Conservation (phyloP, 1,139 yeast species). For the Geotrichum cucujoidarum region DNA sequence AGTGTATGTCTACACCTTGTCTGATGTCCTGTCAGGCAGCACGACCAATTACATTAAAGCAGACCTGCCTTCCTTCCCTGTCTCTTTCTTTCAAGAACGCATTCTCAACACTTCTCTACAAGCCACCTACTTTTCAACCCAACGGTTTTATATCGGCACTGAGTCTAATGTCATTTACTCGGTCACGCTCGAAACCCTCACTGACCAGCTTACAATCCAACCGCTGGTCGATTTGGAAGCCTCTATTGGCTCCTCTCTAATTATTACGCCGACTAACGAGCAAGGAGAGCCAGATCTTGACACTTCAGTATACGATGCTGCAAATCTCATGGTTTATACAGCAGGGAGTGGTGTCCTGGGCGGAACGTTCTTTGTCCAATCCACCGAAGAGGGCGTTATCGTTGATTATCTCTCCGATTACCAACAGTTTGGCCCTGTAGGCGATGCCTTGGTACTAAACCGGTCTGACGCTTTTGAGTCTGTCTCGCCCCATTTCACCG, state of each 20-base stretch:
- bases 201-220: constrained; percentile 4
- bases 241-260: constrained; percentile 7
- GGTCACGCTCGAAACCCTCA: constrained; percentile 2
- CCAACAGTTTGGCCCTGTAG: constrained; percentile 13
- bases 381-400: constrained; percentile 6
- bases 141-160: constrained; percentile 7
- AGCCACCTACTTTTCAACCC: background rate
- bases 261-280: background rate
- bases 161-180: constrained; percentile 11
- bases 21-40: constrained; percentile 8
- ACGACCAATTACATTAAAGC: constrained; percentile 1
- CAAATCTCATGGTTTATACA: constrained; percentile 9
- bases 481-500: background rate
- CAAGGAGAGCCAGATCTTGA: background rate
- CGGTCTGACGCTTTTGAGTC: constrained; percentile 2
- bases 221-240: constrained; percentile 8
- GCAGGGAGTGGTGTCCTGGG: constrained; percentile 15
- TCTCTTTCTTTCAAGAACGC: constrained; percentile 10
- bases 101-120: background rate
- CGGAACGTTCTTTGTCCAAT: constrained; percentile 12
- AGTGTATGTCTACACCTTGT: constrained; percentile 3
- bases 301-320: constrained; percentile 6
- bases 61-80: constrained; percentile 6
- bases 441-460: constrained; percentile 9
- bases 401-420: constrained; percentile 8